phyloP scores from a whole-genome alignment of 257 asterid genomes.

The Vinca minor region DNA sequence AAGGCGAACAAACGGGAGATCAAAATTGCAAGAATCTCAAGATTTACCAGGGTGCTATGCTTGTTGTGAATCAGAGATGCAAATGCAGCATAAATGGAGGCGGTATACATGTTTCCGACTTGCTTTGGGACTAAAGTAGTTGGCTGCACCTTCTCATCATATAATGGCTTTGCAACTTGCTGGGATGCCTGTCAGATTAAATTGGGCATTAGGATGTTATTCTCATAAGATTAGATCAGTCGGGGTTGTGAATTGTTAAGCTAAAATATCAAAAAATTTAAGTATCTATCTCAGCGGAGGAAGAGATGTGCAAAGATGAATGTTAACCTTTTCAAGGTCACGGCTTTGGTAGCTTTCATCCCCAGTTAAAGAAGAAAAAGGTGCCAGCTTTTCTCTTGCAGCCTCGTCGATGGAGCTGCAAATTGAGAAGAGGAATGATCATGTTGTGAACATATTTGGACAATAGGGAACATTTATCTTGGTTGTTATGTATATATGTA shows the following conservation, averaged over 20 bases:
- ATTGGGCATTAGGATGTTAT: conserved; percentile 16
- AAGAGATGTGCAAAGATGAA: not conserved
- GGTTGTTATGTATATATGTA: conserved; percentile 22
- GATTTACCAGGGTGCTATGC: conserved; percentile 57
- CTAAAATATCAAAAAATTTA: not conserved
- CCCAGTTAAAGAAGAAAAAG: conserved; percentile 54
- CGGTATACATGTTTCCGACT: conserved; percentile 98
- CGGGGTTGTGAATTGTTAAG: not conserved
- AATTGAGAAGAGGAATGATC: conserved; percentile 15
- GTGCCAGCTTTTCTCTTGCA: conserved; percentile 61
- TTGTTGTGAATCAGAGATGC: conserved; percentile 87
- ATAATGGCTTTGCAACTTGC: conserved; percentile 77
- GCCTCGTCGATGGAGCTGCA: conserved; percentile 76
- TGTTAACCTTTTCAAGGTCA: conserved; percentile 87
- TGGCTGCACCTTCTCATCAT: conserved; percentile 80
- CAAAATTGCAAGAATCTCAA: conserved; percentile 6
- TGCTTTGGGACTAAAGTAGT: conserved; percentile 85
- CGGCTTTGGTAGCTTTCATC: conserved; percentile 93
- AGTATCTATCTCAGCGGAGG: not conserved
- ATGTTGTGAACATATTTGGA: not conserved
- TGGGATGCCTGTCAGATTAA: conserved; percentile 65
- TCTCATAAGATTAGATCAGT: not conserved
- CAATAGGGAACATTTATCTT: not conserved
- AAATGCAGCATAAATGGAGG: conserved; percentile 94
- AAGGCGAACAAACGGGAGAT: not conserved